These are phyloP conservation scores for Begonia fuchsioides DNA, from an alignment of 306 rosid genomes.

Conservation along the genomic window DNA sequence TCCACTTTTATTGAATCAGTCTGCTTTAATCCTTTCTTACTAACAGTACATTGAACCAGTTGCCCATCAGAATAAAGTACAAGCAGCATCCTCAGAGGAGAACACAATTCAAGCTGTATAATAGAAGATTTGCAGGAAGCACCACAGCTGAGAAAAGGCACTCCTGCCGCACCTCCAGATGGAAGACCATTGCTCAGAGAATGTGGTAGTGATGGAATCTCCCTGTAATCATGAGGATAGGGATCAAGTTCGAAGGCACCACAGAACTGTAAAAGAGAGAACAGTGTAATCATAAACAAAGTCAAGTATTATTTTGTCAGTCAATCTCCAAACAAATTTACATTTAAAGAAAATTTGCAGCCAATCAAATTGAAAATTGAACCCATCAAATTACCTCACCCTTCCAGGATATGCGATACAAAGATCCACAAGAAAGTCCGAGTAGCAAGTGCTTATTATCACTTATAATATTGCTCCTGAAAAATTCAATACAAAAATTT, in stretches of 20 bases:
- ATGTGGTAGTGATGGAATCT: slow-evolving; percentile 25
- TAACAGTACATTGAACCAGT: slow-evolving; percentile 63
- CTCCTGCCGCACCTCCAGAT: slow-evolving; percentile 32
- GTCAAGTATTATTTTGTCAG: not conserved
- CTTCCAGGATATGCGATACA: slow-evolving; percentile 87
- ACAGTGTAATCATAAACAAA: slow-evolving; percentile 7
- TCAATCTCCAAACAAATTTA: not conserved
- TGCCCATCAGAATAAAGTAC: slow-evolving; percentile 81
- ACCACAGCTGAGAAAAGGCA: no score
- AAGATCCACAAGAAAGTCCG: slow-evolving; percentile 88
- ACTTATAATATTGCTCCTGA: slow-evolving; percentile 82
- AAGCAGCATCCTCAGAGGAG: slow-evolving; percentile 66
- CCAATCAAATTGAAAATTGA: slow-evolving; percentile 1
- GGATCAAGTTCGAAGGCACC: slow-evolving; percentile 68
- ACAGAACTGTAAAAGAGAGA: slow-evolving; percentile 55
- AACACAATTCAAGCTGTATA: slow-evolving; percentile 68
- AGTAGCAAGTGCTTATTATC: slow-evolving; percentile 73
- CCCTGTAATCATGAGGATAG: slow-evolving; percentile 26
- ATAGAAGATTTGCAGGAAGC: slow-evolving; percentile 39
- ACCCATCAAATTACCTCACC: slow-evolving; percentile 58
- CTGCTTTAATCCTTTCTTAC: slow-evolving; percentile 88
- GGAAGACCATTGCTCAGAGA: slow-evolving; percentile 55
- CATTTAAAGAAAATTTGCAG: not conserved
- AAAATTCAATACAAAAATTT: slow-evolving; percentile 10
- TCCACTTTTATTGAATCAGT: slow-evolving; percentile 70